A percentile compares a stretch with the other conserved stretches of the same genome.
These are phyloP conservation scores for Acacia confusa DNA, from an alignment of 306 rosid species.

Conservation along the genomic window DNA sequence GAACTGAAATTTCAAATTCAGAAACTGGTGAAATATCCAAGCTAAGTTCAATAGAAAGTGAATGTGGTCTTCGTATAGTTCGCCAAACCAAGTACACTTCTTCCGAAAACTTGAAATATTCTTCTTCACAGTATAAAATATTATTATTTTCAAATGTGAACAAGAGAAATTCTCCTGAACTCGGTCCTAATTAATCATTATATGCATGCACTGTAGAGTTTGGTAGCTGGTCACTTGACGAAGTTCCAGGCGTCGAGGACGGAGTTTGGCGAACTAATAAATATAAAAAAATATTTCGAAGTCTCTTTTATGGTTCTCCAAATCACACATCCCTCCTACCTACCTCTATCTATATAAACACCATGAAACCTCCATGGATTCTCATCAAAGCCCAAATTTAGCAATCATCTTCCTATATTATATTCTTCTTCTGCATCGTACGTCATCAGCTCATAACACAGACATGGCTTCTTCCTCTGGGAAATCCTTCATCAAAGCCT, in stretches of 20 bases:
- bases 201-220: neutral
- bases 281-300: neutral
- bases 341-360: neutral
- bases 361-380: neutral
- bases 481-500: neutral
- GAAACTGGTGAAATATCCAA: neutral
- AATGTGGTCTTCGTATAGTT: too few relatives aligned
- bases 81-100: too few relatives aligned
- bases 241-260: neutral
- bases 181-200: neutral
- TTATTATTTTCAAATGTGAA: neutral
- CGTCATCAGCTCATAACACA: neutral
- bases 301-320: neutral
- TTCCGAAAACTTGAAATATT: too few relatives aligned
- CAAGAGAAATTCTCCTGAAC: too few relatives aligned
- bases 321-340: neutral
- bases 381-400: neutral
- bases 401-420: neutral
- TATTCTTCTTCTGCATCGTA: neutral
- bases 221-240: neutral
- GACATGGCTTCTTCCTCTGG: neutral
- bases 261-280: neutral
- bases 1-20: too few relatives aligned
- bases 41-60: neutral
- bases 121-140: too few relatives aligned